Conservation (phyloP, 306 rosid genomes). For the Adenanthera pavonina region DNA sequence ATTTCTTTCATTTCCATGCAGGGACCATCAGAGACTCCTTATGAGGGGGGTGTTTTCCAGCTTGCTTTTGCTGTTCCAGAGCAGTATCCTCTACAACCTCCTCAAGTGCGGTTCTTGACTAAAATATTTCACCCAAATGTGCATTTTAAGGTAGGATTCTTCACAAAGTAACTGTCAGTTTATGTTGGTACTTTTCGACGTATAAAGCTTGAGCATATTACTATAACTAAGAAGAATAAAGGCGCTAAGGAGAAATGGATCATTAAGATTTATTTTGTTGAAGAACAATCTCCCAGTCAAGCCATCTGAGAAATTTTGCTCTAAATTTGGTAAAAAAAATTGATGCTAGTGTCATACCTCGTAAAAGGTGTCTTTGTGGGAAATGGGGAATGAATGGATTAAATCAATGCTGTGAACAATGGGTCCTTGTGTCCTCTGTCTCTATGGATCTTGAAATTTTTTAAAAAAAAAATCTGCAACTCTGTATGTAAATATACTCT, state of each 20-base stretch:
- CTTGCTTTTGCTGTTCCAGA: slow-evolving; percentile 94
- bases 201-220: not conserved
- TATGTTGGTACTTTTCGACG: slow-evolving; percentile 3
- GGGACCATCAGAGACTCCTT: slow-evolving; percentile 99
- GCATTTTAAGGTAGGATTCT: slow-evolving; percentile 80
- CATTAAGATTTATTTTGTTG: not conserved
- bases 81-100: slow-evolving; percentile 96
- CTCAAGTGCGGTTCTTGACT: slow-evolving; percentile 96
- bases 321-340: not conserved
- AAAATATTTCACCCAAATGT: slow-evolving; percentile 98
- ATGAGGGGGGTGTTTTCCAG: slow-evolving; percentile 92
- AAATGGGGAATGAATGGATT: not conserved
- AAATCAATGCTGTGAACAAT: not conserved
- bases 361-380: not conserved
- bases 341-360: not conserved
- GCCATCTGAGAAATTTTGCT: not conserved
- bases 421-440: not conserved
- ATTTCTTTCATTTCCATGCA: slow-evolving; percentile 40
- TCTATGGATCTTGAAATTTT: not conserved
- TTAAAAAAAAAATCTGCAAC: not conserved
- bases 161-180: not conserved
- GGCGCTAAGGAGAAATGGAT: not conserved
- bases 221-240: not conserved
- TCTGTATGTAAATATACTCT: not conserved
- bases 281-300: not conserved